Conservation (phyloP, 257 asterid genomes). For the Solanum virginianum region DNA sequence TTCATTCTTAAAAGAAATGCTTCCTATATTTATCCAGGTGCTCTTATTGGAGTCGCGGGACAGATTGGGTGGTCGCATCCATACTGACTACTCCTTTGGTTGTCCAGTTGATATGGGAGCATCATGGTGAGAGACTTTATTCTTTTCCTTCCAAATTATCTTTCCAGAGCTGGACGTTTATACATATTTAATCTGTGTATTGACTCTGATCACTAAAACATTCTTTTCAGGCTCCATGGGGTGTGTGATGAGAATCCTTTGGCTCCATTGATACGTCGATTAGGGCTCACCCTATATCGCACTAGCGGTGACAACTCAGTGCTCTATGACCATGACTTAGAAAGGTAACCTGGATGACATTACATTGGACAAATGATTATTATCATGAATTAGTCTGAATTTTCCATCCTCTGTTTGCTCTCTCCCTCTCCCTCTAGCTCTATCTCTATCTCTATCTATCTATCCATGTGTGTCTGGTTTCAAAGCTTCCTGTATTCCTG, state of each 20-base stretch:
- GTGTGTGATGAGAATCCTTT: slow-evolving; percentile 98
- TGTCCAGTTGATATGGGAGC: slow-evolving; percentile 99
- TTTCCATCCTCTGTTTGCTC: neutral
- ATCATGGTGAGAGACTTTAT: slow-evolving; percentile 48
- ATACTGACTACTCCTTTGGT: slow-evolving; percentile 88
- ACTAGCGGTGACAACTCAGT: slow-evolving; percentile 96
- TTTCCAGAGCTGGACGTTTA: neutral
- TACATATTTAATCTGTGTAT: neutral
- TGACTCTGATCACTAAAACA: neutral
- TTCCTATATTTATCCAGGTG: slow-evolving; percentile 36
- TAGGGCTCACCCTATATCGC: slow-evolving; percentile 82
- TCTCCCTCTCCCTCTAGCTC: neutral
- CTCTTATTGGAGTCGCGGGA: slow-evolving; percentile 81
- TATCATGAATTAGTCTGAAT: neutral
- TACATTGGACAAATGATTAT: neutral
- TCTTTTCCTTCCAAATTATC: neutral
- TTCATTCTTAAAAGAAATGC: neutral
- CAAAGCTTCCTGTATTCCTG: neutral
- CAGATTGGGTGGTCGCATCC: slow-evolving; percentile 93
- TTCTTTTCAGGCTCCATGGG: slow-evolving; percentile 76
- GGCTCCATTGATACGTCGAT: slow-evolving; percentile 80
- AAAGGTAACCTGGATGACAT: slow-evolving; percentile 39
- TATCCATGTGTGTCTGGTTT: neutral
- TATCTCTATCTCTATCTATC: too few relatives aligned
- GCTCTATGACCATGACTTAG: slow-evolving; percentile 92